Base-by-base conservation (phyloP, 2,329 filamentous ascomycete species). In the Nemania sp. region DNA sequence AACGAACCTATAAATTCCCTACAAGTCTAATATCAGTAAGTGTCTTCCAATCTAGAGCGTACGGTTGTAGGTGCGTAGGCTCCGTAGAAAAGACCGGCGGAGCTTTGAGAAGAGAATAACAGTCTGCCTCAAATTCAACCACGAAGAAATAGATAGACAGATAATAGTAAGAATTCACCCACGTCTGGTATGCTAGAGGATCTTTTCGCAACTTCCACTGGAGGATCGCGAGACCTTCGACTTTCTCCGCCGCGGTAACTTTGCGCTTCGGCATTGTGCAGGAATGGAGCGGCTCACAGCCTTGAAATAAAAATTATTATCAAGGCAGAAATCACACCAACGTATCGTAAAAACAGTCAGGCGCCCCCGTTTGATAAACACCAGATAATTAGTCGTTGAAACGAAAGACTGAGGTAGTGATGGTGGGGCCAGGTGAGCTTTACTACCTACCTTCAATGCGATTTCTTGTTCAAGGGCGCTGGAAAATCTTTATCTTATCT, bases 401-500 rank as follows among this genome's bases (percentile, higher is more conserved):
- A 32, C 55, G n/a, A 41, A 57, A 53, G 22, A 35, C 29, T 47
- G n/a, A n/a, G n/a, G n/a, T 8, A 7, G 2, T 58, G n/a, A 26
- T 58, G 49, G 49, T 35, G 66, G 53, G 56, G 54, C 5, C 24
- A 52, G 22, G 22, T 51, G 49, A 52, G 13, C 11, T 52, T 8
- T 52, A 47, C 43, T 11, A 22, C 8, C 22, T 3, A 29, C 15
- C n/a, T n/a, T n/a, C n/a, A n/a, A 55, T 54, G 27, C 26, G 26
- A 55, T 47, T 35, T 53, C 32, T 41, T 26, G 35, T n/a, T 22
- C 38, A 58, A 38, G 51, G 54, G 63, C 35, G 26, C 55, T 22
- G 22, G 66, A 69, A 70, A 70, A 70, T 66, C 11, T 66, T 70
- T 70, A 70, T 70, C 68, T 70, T 64, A 70, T 70, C 68, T 70